Conservation (phyloP, 2,329 filamentous ascomycete genomes). For the Aspergillus luchuensis region DNA sequence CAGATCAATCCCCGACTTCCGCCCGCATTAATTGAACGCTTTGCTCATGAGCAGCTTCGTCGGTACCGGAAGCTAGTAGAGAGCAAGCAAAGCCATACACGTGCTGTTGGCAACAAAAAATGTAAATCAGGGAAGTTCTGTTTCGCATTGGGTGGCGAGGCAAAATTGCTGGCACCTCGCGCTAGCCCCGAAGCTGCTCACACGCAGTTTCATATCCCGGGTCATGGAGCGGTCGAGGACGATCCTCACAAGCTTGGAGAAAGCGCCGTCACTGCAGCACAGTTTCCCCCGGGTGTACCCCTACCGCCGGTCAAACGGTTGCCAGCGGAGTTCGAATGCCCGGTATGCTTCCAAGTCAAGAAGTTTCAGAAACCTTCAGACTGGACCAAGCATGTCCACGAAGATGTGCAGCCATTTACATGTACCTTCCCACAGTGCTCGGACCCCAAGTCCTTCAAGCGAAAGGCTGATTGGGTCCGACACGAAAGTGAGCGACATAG, state of each 20-base stretch:
- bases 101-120: slow-evolving; percentile 56
- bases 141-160: slow-evolving; percentile 66
- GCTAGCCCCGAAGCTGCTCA: slow-evolving; percentile 55
- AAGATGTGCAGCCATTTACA: slow-evolving; percentile 89
- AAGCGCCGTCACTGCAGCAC: slow-evolving; percentile 68
- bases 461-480: slow-evolving; percentile 93
- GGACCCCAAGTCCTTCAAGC: slow-evolving; percentile 89
- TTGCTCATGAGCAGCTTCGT: slow-evolving; percentile 76
- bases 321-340: slow-evolving; percentile 87
- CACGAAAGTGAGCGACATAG: slow-evolving; percentile 92
- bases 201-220: slow-evolving; percentile 57
- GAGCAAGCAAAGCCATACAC: slow-evolving; percentile 69
- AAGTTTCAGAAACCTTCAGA: slow-evolving; percentile 89
- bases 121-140: slow-evolving; percentile 68
- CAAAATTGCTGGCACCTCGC: slow-evolving; percentile 62
- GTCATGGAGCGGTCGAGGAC: slow-evolving; percentile 61
- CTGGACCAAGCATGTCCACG: slow-evolving; percentile 95
- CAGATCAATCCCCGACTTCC: slow-evolving; percentile 72
- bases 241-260: slow-evolving; percentile 69
- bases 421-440: slow-evolving; percentile 84
- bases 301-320: slow-evolving; percentile 75
- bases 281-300: slow-evolving; percentile 78
- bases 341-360: slow-evolving; percentile 81
- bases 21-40: slow-evolving; percentile 72
- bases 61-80: slow-evolving; percentile 78